Evolutionary conservation across 805 yeast genomes (phyloP).

Genomic region (Kodamaea jinghongensis): DNA sequence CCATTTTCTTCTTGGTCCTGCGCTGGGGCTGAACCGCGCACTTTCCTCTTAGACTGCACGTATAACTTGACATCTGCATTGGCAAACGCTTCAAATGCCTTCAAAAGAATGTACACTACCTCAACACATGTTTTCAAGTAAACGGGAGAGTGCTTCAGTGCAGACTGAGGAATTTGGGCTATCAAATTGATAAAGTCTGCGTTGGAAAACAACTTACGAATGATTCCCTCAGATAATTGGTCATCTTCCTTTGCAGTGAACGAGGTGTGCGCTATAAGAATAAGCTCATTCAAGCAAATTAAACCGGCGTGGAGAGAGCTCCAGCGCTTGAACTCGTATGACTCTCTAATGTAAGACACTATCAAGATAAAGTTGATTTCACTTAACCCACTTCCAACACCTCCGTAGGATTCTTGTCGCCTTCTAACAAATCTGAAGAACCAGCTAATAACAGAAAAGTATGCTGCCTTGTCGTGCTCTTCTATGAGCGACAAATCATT

Average conservation of each 20-base stretch:
- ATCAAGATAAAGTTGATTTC: conserved; percentile 60
- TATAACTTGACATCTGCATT: conserved; percentile 51
- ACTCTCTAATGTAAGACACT: conserved; percentile 42
- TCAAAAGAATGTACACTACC: conserved; percentile 61
- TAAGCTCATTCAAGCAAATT: conserved; percentile 62
- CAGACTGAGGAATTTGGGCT: conserved; percentile 58
- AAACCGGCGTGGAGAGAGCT: conserved; percentile 68
- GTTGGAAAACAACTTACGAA: conserved; percentile 68
- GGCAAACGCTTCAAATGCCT: conserved; percentile 64
- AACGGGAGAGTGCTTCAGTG: conserved; percentile 59
- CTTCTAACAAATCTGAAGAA: conserved; percentile 47
- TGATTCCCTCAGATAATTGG: conserved; percentile 53
- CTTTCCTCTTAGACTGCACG: conserved; percentile 43
- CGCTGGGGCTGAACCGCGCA: too few relatives aligned
- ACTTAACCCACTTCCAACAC: conserved; percentile 55
- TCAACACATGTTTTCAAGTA: conserved; percentile 62
- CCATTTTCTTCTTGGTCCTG: conserved; percentile 24
- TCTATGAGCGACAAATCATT: conserved; percentile 32
- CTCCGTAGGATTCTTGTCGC: conserved; percentile 48
- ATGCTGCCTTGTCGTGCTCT: conserved; percentile 42
- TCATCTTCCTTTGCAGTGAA: conserved; percentile 42
- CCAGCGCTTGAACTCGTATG: conserved; percentile 45
- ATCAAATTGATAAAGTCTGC: conserved; percentile 56
- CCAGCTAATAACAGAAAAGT: conserved; percentile 68
- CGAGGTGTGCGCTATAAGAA: conserved; percentile 48